phyloP scores from a whole-genome alignment of 1,284 basidiomycete species.

The Xerocomus amazonicus region DNA sequence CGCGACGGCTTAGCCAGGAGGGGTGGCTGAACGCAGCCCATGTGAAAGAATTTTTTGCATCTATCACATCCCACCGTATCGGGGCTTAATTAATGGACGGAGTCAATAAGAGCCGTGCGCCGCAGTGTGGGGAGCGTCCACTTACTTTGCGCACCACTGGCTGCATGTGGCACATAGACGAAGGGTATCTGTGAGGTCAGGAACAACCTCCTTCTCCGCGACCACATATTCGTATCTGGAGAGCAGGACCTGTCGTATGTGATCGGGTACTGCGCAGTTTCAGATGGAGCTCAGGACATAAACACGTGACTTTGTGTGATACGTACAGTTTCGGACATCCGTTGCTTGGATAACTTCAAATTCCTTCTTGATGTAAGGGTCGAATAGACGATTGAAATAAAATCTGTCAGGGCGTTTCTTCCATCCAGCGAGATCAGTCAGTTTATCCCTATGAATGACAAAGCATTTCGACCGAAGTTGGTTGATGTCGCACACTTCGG shows the following conservation, averaged over 20 bases:
- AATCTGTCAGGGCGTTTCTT: conserved; percentile 93
- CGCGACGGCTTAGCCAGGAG: conserved; percentile 93
- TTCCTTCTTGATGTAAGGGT: conserved; percentile 97
- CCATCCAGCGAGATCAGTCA: conserved; percentile 91
- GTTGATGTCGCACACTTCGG: conserved; percentile 89
- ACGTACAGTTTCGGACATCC: conserved; percentile 85
- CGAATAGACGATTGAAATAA: conserved; percentile 91
- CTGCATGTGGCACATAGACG: conserved; percentile 84
- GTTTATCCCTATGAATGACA: conserved; percentile 92
- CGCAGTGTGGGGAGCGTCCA: conserved; percentile 18
- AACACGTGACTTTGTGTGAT: conserved; percentile 22
- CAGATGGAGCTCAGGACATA: conserved; percentile 12
- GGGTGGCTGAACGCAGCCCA: conserved; percentile 91
- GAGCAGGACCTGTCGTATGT: conserved; percentile 74
- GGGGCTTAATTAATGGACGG: conserved; percentile 47
- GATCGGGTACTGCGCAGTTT: conserved; percentile 62
- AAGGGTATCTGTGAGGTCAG: conserved; percentile 84
- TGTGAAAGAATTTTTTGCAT: conserved; percentile 94
- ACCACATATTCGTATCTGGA: conserved; percentile 93
- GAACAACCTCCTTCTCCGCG: conserved; percentile 88
- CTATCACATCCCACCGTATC: conserved; percentile 93
- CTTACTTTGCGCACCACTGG: conserved; percentile 85
- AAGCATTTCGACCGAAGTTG: conserved; percentile 90
- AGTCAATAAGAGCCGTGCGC: conserved; percentile 25
- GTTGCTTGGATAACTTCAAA: conserved; percentile 92